Evolutionary conservation across 139 green algal genomes (phyloP), one percentile per base, ranked within the genome.

Genomic region (Micractinium sp.): DNA sequence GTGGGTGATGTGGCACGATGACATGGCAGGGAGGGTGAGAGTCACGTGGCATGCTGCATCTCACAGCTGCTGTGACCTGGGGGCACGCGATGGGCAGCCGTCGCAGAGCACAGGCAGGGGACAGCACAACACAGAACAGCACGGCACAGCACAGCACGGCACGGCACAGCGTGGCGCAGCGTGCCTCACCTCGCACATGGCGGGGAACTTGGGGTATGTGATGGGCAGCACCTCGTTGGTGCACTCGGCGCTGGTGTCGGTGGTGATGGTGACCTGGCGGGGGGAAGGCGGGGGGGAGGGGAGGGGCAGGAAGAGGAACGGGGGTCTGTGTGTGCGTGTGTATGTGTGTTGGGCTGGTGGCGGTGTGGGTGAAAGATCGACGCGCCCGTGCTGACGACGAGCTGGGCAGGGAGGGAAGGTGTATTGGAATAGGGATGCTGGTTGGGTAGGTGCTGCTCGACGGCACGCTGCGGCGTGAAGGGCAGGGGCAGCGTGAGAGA

Each of bases 141-240:
- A 56, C 47, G 9, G 47, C 47, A 56, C 33, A 47, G 74, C 74
- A n/a, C 33, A 9, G 74, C 33, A 29, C 47, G 9, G 47, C 47
- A 56, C 47, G 9, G 47, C 47, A 56, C 47, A 9, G 47, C 47
- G 47, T 56, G 47, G 47, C 47, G 47, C 47, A 56, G 47, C 47
- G 66, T 73, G n/a, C 1, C 81, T 13, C 35, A 90, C 71, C 74
- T 94, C 74, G 61, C 90, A 90, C 94, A 96, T 96, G 47, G 87
- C 85, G 2, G 93, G 90, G 84, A 99, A 96, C 85, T 96, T 95
- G 77, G 82, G 63, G 90, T 98, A 98, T 38, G 94, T 96, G 75
- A 99, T 90, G 35, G 97, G 96, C 66, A 98, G 93, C 27, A 97
- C 36, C 2, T 82, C 88, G 63, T 86, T 67, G 35, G 63, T 93